Conservation (phyloP, 768 basidiomycete genomes). For the Phanerochaete carnosa region DNA sequence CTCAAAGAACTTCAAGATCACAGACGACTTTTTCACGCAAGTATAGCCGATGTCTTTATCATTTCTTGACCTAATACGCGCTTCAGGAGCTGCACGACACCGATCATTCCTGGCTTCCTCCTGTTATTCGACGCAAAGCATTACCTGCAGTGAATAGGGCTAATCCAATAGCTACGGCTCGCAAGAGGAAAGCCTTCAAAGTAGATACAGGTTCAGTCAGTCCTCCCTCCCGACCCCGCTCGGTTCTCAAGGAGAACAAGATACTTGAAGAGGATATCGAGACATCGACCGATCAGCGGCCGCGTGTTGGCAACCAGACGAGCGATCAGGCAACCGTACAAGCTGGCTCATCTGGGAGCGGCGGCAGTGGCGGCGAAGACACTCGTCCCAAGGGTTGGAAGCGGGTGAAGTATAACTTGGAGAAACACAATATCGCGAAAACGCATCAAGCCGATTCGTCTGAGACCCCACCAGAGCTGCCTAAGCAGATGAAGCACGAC, state of each 20-base stretch:
- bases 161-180: not conserved
- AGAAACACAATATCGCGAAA: not conserved
- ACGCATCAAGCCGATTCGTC: not conserved
- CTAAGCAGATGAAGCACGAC: conserved; percentile 31
- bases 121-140: conserved; percentile 8
- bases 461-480: not conserved
- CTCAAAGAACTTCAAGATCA: conserved; percentile 74
- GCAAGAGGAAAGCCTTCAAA: conserved; percentile 8
- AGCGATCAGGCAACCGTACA: conserved; percentile 1
- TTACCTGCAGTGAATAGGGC: not conserved
- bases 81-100: conserved; percentile 1
- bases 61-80: not conserved
- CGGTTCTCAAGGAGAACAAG: not conserved
- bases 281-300: not conserved
- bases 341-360: conserved; percentile 1
- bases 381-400: not conserved
- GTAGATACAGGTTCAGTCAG: not conserved
- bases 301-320: not conserved
- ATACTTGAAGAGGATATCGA: conserved; percentile 5
- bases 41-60: conserved; percentile 4
- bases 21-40: conserved; percentile 53
- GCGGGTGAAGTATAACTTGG: conserved; percentile 1
- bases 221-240: not conserved
- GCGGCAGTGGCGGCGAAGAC: conserved; percentile 7
- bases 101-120: conserved; percentile 1